Evolutionary conservation across 768 basidiomycete species (phyloP).

Genomic region (Boletellus sp.): DNA sequence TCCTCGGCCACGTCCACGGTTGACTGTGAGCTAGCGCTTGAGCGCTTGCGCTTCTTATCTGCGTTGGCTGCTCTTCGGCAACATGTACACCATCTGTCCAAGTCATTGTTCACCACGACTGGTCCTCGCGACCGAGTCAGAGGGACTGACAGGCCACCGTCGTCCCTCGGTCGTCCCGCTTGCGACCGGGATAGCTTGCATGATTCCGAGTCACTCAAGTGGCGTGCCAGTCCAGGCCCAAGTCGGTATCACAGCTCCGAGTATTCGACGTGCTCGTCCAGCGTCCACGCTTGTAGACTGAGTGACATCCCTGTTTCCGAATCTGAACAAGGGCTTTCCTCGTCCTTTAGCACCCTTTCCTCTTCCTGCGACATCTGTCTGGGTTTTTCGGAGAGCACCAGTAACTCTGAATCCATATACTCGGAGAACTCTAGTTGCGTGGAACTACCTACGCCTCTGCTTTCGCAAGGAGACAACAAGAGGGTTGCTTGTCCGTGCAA

Average conservation of each 20-base stretch:
- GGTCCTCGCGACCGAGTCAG: background rate
- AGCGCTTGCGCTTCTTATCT: constrained; percentile 18
- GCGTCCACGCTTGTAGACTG: background rate
- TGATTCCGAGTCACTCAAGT: background rate
- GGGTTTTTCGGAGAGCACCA: constrained; percentile 6
- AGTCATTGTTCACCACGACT: constrained; percentile 8
- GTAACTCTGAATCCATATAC: constrained; percentile 4
- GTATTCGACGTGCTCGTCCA: constrained; percentile 26
- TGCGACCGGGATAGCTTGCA: constrained; percentile 3
- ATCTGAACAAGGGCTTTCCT: background rate
- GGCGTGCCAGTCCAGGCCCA: constrained; percentile 5
- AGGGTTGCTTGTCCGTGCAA: background rate
- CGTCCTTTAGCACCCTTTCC: constrained; percentile 5
- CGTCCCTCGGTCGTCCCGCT: background rate
- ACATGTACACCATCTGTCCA: constrained; percentile 17
- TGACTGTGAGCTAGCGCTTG: constrained; percentile 10
- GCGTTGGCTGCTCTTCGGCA: constrained; percentile 19
- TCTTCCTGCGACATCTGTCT: constrained; percentile 25
- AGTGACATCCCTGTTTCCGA: background rate
- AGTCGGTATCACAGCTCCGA: constrained; percentile 11
- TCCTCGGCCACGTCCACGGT: background rate
- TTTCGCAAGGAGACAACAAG: background rate
- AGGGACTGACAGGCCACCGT: background rate
- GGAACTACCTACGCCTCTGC: constrained; percentile 8
- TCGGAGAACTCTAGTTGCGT: constrained; percentile 6